phyloP scores from a whole-genome alignment of 768 basidiomycete species.

The Kwoniella pini region DNA sequence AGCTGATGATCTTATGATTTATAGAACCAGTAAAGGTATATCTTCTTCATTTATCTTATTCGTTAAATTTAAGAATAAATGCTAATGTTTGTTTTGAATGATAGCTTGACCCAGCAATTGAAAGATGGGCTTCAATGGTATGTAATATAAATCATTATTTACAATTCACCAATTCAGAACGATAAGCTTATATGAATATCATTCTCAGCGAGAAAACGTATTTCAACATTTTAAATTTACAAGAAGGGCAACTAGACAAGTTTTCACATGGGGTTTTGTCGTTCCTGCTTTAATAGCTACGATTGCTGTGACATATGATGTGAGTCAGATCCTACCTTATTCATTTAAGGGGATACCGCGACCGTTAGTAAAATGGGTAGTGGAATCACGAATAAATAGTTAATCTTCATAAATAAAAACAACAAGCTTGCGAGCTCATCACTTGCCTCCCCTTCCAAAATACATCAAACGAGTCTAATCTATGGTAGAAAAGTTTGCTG shows the following conservation, averaged over 20 bases:
- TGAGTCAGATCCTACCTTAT: slow-evolving; percentile 32
- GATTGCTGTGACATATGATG: slow-evolving; percentile 38
- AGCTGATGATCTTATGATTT: slow-evolving; percentile 3
- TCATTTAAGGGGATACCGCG: too few relatives aligned
- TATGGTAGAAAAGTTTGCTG: too few relatives aligned
- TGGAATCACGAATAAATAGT: too few relatives aligned
- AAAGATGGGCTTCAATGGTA: slow-evolving; percentile 67
- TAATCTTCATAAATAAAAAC: too few relatives aligned
- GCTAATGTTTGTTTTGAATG: neutral
- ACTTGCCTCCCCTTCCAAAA: too few relatives aligned
- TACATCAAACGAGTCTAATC: too few relatives aligned
- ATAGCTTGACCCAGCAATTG: slow-evolving; percentile 63
- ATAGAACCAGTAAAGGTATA: slow-evolving; percentile 33
- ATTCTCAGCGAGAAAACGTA: slow-evolving; percentile 72
- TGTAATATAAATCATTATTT: slow-evolving; percentile 14
- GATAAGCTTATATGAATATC: too few relatives aligned
- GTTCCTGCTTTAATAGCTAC: slow-evolving; percentile 60
- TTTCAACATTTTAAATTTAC: slow-evolving; percentile 83
- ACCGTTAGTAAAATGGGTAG: too few relatives aligned
- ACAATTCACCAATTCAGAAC: too few relatives aligned
- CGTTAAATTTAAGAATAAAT: neutral
- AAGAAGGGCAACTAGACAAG: slow-evolving; percentile 64
- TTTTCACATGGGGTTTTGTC: slow-evolving; percentile 65
- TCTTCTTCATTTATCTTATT: neutral
- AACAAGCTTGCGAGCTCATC: too few relatives aligned